Conservation (phyloP, 2,329 filamentous ascomycete genomes). For the Erysiphe pulchra region DNA sequence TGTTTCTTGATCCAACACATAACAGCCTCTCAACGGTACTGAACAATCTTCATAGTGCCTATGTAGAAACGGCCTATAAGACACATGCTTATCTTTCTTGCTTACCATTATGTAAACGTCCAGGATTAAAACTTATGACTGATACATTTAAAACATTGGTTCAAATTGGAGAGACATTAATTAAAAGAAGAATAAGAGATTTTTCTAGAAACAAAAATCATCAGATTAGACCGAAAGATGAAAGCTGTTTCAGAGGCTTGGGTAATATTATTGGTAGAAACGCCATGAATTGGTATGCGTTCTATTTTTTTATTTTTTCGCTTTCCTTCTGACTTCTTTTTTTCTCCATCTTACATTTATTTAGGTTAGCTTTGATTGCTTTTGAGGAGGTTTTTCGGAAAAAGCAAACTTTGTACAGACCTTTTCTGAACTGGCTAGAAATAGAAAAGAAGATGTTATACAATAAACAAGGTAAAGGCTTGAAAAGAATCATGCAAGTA, state of each 20-base stretch:
- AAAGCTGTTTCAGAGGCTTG: background rate
- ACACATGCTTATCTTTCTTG: slow-evolving; percentile 35
- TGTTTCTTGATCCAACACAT: slow-evolving; percentile 59
- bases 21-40: slow-evolving; percentile 47
- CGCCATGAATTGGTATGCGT: background rate
- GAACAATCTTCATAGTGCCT: slow-evolving; percentile 48
- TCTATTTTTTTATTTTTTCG: background rate
- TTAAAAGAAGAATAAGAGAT: slow-evolving; percentile 9
- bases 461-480: background rate
- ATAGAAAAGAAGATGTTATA: slow-evolving; percentile 5
- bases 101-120: slow-evolving; percentile 29
- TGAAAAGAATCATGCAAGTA: background rate
- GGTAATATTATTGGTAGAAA: background rate
- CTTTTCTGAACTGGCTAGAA: slow-evolving; percentile 44
- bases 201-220: background rate
- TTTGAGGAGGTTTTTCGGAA: slow-evolving; percentile 40
- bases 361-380: slow-evolving; percentile 37
- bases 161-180: slow-evolving; percentile 7
- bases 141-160: slow-evolving; percentile 7
- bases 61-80: slow-evolving; percentile 56
- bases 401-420: slow-evolving; percentile 44
- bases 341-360: background rate
- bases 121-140: slow-evolving; percentile 27
- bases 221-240: slow-evolving; percentile 13
- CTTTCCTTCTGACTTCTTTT: background rate